Evolutionary conservation across 768 basidiomycete species (phyloP), one percentile per base, ranked within the genome.

Genomic region (Lyophyllum semitale): DNA sequence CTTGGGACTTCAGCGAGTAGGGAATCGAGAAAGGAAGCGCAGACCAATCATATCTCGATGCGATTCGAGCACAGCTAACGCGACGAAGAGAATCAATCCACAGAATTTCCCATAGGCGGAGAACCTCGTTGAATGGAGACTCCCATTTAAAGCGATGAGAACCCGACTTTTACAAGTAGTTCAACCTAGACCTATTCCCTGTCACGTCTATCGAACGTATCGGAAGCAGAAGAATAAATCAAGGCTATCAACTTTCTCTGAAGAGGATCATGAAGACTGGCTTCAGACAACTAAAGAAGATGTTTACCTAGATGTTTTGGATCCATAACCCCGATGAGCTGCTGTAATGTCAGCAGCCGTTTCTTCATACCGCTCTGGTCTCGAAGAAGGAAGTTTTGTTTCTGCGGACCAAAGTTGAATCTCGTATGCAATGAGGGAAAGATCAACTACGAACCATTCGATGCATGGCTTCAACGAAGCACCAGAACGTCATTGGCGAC

Each of bases 361-460:
- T 88, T 87, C 80, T 93, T 95, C 97, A 99, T 99, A 3, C 97
- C 97, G 56, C 90, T 93, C 68, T 99, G 97, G 66, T 99, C 97
- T 6, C 94, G 84, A 35, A n/a, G n/a, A n/a, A 93, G 78, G 71
- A 99, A 99, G 69, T 99, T 98, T 65, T 87, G 84, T 74, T 95
- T 92, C 95, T 97, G 66, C 13, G 56, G 30, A 53, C 33, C 17
- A 44, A 32, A 63, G 27, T 60, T 58, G 37, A n/a, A n/a, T 32
- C 18, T 17, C 17, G 27, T 42, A 51, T 2, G n/a, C n/a, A n/a
- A 17, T 3, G 7, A 23, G 12, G 3, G 43, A 49, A 20, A 23
- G 18, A 23, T 43, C 53, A 11, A 26, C 13, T 7, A 76, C 85
- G 54, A 51, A 92, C 95, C 93, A 97, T 97, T 53, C 92, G 87